These are phyloP conservation scores for Saccharomycopsis sp. DNA, from an alignment of 805 yeast genomes.

Conservation along the genomic window DNA sequence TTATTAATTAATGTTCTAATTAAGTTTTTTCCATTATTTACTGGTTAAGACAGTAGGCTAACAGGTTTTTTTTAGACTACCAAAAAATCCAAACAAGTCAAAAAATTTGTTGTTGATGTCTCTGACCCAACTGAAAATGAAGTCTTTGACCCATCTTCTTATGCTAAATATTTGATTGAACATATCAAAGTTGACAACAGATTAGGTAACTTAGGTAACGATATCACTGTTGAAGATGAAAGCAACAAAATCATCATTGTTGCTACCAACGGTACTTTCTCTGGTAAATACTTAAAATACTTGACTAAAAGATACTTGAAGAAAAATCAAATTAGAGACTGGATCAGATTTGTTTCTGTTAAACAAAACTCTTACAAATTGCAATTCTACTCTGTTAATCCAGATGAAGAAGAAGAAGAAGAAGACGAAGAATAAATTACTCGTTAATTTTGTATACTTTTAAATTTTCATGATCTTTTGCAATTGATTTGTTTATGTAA, in stretches of 20 bases:
- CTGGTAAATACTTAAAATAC: constrained; percentile 99
- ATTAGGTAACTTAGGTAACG: constrained; percentile 94
- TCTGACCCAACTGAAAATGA: constrained; percentile 96
- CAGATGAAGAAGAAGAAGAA: constrained; percentile 91
- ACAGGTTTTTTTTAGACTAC: constrained; percentile 52
- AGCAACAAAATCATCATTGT: constrained; percentile 85
- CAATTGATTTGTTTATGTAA: too few species aligned
- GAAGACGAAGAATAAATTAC: constrained; percentile 29
- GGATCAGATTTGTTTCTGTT: constrained; percentile 98
- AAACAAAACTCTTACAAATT: constrained; percentile 93
- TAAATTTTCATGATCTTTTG: too few species aligned
- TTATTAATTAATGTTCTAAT: not conserved
- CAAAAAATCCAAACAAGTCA: constrained; percentile 73
- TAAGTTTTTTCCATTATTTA: constrained; percentile 6
- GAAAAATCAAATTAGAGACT: constrained; percentile 99
- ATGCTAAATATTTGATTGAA: constrained; percentile 96
- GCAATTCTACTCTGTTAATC: constrained; percentile 98
- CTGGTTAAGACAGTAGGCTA: constrained; percentile 59
- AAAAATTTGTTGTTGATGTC: constrained; percentile 91
- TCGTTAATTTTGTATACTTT: not conserved
- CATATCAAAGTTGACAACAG: constrained; percentile 98
- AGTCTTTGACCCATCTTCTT: constrained; percentile 95
- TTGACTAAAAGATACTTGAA: constrained; percentile 99
- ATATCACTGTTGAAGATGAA: constrained; percentile 77
- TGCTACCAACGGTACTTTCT: constrained; percentile 86